Base-by-base conservation (phyloP, 2,329 filamentous ascomycete species). In the Pseudomassariella vexata region DNA sequence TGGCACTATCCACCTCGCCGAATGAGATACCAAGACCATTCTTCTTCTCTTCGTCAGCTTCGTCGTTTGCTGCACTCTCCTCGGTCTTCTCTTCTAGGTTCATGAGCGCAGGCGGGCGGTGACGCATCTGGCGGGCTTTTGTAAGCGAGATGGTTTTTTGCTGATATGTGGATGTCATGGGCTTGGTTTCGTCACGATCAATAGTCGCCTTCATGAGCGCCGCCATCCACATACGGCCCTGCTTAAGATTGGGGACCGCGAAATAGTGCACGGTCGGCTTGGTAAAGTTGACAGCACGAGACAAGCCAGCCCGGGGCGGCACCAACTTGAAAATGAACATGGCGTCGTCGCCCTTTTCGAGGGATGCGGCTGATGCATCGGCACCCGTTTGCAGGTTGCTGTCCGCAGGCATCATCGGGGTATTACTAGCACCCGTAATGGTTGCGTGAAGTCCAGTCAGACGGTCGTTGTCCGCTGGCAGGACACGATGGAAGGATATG, bases 271-370 rank as follows among this genome's bases (percentile, higher is more conserved):
- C 85, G 7, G 88, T 92, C 5, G 92, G 92, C 57, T 95, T 95
- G 2, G 92, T 98, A 55, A 98, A 98, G 53, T 89, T 95, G 36
- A 98, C 90, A 1, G 88, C 92, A 35, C 87, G 82, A 9, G 88
- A 87, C 8, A 94, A 72, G 9, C 89, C 90, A 5, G 82, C 76
- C 38, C 90, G 85, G 1, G 92, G 92, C 1, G 92, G 92, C 6
- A 95, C 81, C 6, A 98, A 78, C 63, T 98, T 98, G 74, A 98
- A 98, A 51, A 96, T 96, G 63, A 98, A 98, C 53, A 94, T 84
- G 2, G 80, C 70, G 36, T 85, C 82, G 22, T 73, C 67, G n/a
- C 66, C 66, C 42, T 73, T 73, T 22, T 46, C 50, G 31, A 56
- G 39, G 32, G 58, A 50, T 14, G 56, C 47, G 19, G 70, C 60